Evolutionary conservation across 805 yeast genomes (phyloP).

Genomic region (Phaffomyces thermotolerans): DNA sequence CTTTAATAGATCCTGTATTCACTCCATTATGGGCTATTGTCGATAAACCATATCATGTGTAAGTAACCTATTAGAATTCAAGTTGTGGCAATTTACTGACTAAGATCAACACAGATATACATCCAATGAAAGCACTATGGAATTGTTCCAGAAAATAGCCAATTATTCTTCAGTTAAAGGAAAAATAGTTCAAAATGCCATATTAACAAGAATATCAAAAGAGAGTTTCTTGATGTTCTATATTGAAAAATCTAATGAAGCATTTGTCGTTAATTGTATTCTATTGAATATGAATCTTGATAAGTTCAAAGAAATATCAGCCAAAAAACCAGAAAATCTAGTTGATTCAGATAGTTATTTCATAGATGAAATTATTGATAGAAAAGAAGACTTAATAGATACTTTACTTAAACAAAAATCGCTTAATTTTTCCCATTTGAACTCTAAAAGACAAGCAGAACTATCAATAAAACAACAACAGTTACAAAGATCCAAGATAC

Average conservation of each 20-base stretch:
- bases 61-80: constrained; percentile 3
- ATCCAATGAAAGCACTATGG: constrained; percentile 7
- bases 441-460: constrained; percentile 15
- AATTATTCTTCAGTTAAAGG: constrained; percentile 13
- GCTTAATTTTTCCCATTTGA: constrained; percentile 10
- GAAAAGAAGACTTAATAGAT: constrained; percentile 21
- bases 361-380: constrained; percentile 15
- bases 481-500: constrained; percentile 7
- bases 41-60: constrained; percentile 23
- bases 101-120: constrained; percentile 6
- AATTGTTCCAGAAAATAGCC: constrained; percentile 11
- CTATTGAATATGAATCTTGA: constrained; percentile 11
- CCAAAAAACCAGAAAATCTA: not conserved
- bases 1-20: constrained; percentile 14
- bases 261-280: constrained; percentile 14
- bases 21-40: constrained; percentile 23
- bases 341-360: constrained; percentile 6
- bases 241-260: constrained; percentile 8
- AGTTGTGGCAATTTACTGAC: too few species aligned
- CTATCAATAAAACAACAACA: constrained; percentile 16
- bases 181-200: constrained; percentile 8
- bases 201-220: constrained; percentile 10
- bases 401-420: constrained; percentile 14
- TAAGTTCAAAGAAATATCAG: constrained; percentile 7
- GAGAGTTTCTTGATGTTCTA: constrained; percentile 16